A percentile compares a stretch with the other conserved stretches of the same genome.
phyloP scores from a whole-genome alignment of 169 alveolate genomes.

The Toxoplasma gondii region DNA sequence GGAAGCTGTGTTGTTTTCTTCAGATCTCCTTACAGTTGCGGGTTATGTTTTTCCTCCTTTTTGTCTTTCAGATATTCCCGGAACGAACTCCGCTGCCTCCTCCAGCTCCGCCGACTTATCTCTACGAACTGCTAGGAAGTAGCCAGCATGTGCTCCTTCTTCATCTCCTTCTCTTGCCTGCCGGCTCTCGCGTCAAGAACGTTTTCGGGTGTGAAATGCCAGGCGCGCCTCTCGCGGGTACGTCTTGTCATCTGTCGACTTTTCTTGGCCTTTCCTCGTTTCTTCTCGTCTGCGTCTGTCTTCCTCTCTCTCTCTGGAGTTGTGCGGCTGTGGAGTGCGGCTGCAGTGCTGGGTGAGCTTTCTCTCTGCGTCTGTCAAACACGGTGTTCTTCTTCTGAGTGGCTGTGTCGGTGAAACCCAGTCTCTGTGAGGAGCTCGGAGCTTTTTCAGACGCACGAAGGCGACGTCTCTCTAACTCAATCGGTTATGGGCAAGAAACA shows the following conservation, averaged over 20 bases:
- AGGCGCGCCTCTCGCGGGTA: slow-evolving; percentile 57
- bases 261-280: background rate
- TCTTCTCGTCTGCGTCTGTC: background rate
- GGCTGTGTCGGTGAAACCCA: too few species aligned
- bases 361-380: too few species aligned
- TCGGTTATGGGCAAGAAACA: too few species aligned
- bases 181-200: slow-evolving; percentile 39
- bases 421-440: too few species aligned
- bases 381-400: too few species aligned
- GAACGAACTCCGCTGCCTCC: background rate
- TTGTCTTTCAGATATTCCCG: background rate
- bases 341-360: too few species aligned
- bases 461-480: too few species aligned
- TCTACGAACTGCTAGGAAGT: slow-evolving; percentile 49
- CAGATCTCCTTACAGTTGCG: too few species aligned
- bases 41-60: background rate
- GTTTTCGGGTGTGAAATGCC: slow-evolving; percentile 61
- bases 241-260: background rate
- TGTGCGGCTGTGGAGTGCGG: background rate
- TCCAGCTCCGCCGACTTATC: slow-evolving; percentile 33
- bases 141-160: slow-evolving; percentile 53
- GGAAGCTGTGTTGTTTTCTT: too few species aligned
- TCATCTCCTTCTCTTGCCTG: slow-evolving; percentile 52
- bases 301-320: background rate
- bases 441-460: too few species aligned